Percentiles rank a stretch among this genome's conserved stretches.
phyloP scores from a whole-genome alignment of 1,139 yeast genomes.

The Suhomyces yuchorum region DNA sequence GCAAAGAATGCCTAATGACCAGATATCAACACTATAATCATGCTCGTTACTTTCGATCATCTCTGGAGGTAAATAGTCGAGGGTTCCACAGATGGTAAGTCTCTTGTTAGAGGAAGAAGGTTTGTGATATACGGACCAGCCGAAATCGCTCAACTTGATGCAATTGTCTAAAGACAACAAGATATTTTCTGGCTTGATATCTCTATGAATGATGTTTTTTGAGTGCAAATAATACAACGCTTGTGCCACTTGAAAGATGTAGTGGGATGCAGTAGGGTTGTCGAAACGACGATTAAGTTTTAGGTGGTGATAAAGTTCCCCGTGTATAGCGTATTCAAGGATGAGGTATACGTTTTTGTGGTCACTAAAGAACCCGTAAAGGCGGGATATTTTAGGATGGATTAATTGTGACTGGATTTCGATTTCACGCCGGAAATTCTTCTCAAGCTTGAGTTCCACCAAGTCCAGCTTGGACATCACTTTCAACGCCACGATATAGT shows the following conservation, averaged over 20 bases:
- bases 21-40: slow-evolving; percentile 77
- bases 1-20: slow-evolving; percentile 90
- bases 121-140: slow-evolving; percentile 74
- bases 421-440: slow-evolving; percentile 85
- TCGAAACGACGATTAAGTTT: slow-evolving; percentile 66
- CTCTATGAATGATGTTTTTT: slow-evolving; percentile 84
- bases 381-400: slow-evolving; percentile 77
- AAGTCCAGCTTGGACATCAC: slow-evolving; percentile 86
- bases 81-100: slow-evolving; percentile 89
- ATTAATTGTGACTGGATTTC: slow-evolving; percentile 81
- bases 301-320: slow-evolving; percentile 80
- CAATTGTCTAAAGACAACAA: slow-evolving; percentile 70
- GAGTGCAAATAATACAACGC: slow-evolving; percentile 78
- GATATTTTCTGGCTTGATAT: slow-evolving; percentile 90
- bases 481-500: slow-evolving; percentile 85
- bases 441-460: slow-evolving; percentile 74
- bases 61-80: slow-evolving; percentile 94
- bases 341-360: slow-evolving; percentile 75
- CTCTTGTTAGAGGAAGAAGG: slow-evolving; percentile 51
- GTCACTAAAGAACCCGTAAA: slow-evolving; percentile 87
- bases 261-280: slow-evolving; percentile 73
- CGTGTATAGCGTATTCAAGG: slow-evolving; percentile 82
- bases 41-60: slow-evolving; percentile 86
- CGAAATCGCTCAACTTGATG: slow-evolving; percentile 88
- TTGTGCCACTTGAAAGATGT: slow-evolving; percentile 78